Evolutionary conservation across 2,329 filamentous ascomycete species (phyloP).

Genomic region (Gaeumannomyces tritici): DNA sequence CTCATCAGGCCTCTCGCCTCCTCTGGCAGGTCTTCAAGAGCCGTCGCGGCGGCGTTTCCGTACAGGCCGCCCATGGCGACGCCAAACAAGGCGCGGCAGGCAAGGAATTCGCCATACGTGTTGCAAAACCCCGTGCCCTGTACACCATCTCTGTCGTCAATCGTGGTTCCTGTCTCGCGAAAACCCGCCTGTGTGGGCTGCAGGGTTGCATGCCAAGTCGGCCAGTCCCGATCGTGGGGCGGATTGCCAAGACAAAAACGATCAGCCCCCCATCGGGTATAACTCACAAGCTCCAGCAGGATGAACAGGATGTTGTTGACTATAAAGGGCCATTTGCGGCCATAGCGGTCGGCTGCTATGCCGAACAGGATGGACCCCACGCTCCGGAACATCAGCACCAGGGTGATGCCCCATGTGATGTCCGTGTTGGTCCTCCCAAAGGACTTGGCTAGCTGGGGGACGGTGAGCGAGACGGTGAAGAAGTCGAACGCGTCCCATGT

Average conservation of each 20-base stretch:
- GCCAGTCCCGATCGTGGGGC: neutral
- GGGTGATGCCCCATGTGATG: conserved; percentile 55
- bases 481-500: conserved; percentile 51
- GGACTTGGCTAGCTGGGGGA: conserved; percentile 39
- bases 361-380: conserved; percentile 45
- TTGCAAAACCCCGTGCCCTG: conserved; percentile 57
- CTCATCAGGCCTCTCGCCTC: conserved; percentile 65
- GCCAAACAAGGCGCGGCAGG: conserved; percentile 66
- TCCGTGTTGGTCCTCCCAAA: conserved; percentile 46
- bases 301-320: conserved; percentile 59
- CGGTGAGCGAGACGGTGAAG: conserved; percentile 53
- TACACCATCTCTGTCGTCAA: neutral
- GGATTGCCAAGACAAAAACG: neutral
- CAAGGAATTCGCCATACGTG: conserved; percentile 64
- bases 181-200: neutral
- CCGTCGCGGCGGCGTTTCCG: conserved; percentile 71
- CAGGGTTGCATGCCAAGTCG: neutral
- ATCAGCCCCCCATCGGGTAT: neutral
- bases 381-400: conserved; percentile 52
- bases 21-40: conserved; percentile 62
- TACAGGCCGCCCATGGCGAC: conserved; percentile 76
- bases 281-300: conserved; percentile 38
- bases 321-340: conserved; percentile 67
- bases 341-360: conserved; percentile 45
- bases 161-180: neutral